These are phyloP conservation scores for Seiridium cupressi DNA, from an alignment of 2,329 filamentous ascomycete species.

Conservation along the genomic window DNA sequence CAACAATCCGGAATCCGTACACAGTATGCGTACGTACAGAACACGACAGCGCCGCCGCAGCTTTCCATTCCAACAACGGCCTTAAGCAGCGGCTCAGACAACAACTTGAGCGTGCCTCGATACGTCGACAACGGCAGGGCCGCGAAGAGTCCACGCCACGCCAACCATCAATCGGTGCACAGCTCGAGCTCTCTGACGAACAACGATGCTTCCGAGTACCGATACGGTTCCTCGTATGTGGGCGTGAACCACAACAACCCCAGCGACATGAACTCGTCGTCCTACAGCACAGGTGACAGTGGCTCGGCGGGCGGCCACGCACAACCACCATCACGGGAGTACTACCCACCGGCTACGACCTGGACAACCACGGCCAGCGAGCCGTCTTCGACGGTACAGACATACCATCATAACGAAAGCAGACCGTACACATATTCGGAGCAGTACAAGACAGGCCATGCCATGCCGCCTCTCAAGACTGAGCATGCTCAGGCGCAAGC, in stretches of 20 bases:
- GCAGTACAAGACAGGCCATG: slow-evolving; percentile 42
- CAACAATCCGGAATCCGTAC: slow-evolving; percentile 46
- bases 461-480: slow-evolving; percentile 30
- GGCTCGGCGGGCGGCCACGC: slow-evolving; percentile 9
- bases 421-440: slow-evolving; percentile 50
- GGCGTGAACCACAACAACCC: slow-evolving; percentile 29
- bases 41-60: slow-evolving; percentile 48
- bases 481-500: slow-evolving; percentile 36
- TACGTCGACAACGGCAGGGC: slow-evolving; percentile 57
- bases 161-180: slow-evolving; percentile 52
- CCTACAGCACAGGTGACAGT: slow-evolving; percentile 22
- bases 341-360: slow-evolving; percentile 52
- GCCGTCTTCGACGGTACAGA: slow-evolving; percentile 35
- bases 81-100: slow-evolving; percentile 41
- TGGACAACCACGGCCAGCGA: slow-evolving; percentile 54
- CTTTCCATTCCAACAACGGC: slow-evolving; percentile 42
- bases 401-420: slow-evolving; percentile 41
- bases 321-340: slow-evolving; percentile 20
- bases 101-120: slow-evolving; percentile 51
- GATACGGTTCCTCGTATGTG: slow-evolving; percentile 48
- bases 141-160: slow-evolving; percentile 55
- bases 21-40: slow-evolving; percentile 54
- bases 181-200: slow-evolving; percentile 46
- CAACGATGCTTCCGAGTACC: slow-evolving; percentile 54
- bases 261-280: slow-evolving; percentile 34